These are phyloP conservation scores for Hyphodiscus hymeniophilus DNA, from an alignment of 495 filamentous ascomycete genomes.

Conservation along the genomic window DNA sequence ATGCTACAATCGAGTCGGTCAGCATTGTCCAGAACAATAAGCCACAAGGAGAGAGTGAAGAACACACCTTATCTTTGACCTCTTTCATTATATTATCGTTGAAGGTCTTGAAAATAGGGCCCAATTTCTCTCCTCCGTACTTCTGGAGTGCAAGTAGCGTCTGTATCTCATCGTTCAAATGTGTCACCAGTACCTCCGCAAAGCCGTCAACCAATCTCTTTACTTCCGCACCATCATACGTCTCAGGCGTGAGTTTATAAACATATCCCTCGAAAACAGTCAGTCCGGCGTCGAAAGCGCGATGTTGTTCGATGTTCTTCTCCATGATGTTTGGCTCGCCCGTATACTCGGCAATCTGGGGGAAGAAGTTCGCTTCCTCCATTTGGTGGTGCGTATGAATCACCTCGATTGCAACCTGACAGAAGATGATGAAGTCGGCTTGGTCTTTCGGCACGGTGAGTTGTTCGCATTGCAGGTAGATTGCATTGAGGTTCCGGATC, in stretches of 20 bases:
- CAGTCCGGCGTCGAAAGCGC: constrained; percentile 27
- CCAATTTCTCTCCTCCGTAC: constrained; percentile 14
- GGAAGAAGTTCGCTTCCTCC: constrained; percentile 27
- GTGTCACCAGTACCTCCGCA: constrained; percentile 25
- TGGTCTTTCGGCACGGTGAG: constrained; percentile 22
- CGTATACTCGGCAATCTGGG: constrained; percentile 23
- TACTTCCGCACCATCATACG: constrained; percentile 24
- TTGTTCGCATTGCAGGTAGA: constrained; percentile 36
- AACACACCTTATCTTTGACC: constrained; percentile 5
- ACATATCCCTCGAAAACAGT: constrained; percentile 6
- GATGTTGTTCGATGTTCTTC: constrained; percentile 20
- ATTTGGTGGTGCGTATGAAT: constrained; percentile 25
- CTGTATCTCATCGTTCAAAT: constrained; percentile 34
- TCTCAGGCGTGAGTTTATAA: constrained; percentile 6
- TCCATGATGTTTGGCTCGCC: constrained; percentile 18
- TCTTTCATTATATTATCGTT: background rate
- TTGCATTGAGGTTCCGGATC: constrained; percentile 37
- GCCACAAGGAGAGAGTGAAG: background rate
- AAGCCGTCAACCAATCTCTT: constrained; percentile 32
- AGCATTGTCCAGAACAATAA: background rate
- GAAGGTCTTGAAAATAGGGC: constrained; percentile 32
- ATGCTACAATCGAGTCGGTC: constrained; percentile 5
- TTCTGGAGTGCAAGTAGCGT: constrained; percentile 22
- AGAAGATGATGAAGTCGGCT: constrained; percentile 32
- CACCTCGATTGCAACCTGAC: constrained; percentile 21